A percentile compares a stretch with the other conserved stretches of the same genome.
Conservation (phyloP, 2,329 filamentous ascomycete species). For the Pyrenophora seminiperda region DNA sequence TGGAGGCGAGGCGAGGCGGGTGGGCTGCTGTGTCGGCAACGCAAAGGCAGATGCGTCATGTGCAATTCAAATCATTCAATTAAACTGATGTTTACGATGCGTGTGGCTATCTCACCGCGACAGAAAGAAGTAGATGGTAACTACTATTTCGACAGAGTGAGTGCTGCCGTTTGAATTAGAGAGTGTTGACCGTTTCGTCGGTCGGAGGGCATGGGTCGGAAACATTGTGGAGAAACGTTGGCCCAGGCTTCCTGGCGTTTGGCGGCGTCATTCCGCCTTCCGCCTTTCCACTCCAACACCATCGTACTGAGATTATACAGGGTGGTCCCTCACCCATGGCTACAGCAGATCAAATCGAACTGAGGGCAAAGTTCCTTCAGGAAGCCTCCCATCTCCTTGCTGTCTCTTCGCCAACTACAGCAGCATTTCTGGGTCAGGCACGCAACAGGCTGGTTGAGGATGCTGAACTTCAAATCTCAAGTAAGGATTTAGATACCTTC, state of each 20-base stretch:
- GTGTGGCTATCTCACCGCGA: neutral
- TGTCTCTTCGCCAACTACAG: slow-evolving; percentile 39
- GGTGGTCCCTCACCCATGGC: too few relatives aligned
- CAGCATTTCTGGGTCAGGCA: slow-evolving; percentile 39
- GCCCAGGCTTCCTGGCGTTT: slow-evolving; percentile 10
- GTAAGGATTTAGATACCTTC: slow-evolving; percentile 38
- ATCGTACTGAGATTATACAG: too few relatives aligned
- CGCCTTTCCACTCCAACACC: neutral
- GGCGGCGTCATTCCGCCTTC: slow-evolving; percentile 12
- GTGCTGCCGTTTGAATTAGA: neutral
- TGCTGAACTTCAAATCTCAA: slow-evolving; percentile 29
- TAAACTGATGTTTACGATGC: neutral
- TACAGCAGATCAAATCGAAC: slow-evolving; percentile 19
- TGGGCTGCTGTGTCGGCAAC: slow-evolving; percentile 2
- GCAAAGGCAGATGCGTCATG: slow-evolving; percentile 2
- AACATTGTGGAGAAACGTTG: slow-evolving; percentile 16
- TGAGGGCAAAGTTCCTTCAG: slow-evolving; percentile 40
- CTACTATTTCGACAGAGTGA: neutral
- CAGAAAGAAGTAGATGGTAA: neutral
- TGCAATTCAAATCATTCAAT: neutral
- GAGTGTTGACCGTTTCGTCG: slow-evolving; percentile 8
- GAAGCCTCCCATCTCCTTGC: slow-evolving; percentile 42
- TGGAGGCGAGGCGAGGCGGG: neutral
- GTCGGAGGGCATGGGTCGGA: slow-evolving; percentile 1
- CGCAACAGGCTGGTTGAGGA: slow-evolving; percentile 38